These are phyloP conservation scores for Geosiphon pyriformis DNA, from an alignment of 192 early-diverging fungal species.

Conservation along the genomic window DNA sequence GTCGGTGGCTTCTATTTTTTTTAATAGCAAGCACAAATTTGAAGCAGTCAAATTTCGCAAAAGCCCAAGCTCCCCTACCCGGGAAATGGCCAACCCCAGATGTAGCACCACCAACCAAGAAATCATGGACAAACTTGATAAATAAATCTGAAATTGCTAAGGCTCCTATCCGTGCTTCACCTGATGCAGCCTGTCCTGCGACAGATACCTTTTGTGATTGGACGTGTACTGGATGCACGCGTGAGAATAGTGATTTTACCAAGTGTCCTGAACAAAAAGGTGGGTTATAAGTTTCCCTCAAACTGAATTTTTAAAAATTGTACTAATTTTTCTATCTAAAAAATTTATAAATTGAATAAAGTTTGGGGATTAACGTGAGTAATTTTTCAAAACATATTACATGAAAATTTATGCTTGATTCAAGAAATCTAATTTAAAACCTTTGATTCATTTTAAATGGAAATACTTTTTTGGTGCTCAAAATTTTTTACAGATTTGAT, in stretches of 20 bases:
- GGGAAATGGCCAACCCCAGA: not conserved
- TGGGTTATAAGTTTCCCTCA: no score
- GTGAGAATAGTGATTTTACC: not conserved
- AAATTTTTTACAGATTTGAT: no score
- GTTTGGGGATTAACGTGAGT: not conserved
- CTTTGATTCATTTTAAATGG: not conserved
- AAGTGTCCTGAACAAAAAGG: not conserved
- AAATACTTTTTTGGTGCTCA: not conserved
- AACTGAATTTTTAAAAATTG: not conserved
- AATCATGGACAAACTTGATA: not conserved
- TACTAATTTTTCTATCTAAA: not conserved
- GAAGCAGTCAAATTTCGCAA: no score
- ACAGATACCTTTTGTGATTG: not conserved
- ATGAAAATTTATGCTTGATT: not conserved
- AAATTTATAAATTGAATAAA: not conserved
- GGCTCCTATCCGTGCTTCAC: not conserved
- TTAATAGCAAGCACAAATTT: no score
- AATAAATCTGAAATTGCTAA: not conserved
- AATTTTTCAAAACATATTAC: no score
- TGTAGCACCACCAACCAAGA: not conserved
- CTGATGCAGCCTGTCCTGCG: not conserved
- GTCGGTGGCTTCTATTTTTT: no score
- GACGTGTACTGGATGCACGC: not conserved
- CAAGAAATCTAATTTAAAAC: not conserved
- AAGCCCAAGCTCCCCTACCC: no score